phyloP scores from a whole-genome alignment of 2,329 filamentous ascomycete species.

The Diaporthe ampelina region DNA sequence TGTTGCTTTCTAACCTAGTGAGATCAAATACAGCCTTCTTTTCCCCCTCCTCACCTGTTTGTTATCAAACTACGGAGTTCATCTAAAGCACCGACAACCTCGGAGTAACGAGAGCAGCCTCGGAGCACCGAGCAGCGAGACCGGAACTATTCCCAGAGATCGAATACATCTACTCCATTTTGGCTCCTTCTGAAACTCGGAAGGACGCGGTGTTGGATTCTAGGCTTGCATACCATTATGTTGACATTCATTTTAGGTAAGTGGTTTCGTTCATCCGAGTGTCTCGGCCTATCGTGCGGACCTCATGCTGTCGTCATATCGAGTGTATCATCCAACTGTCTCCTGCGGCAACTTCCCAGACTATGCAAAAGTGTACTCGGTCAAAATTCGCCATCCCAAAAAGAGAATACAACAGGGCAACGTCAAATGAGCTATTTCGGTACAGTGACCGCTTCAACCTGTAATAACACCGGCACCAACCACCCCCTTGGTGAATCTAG shows the following conservation, averaged over 20 bases:
- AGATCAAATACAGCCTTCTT: neutral
- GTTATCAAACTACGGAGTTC: neutral
- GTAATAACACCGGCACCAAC: neutral
- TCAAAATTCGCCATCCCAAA: neutral
- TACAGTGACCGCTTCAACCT: neutral
- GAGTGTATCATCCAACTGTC: neutral
- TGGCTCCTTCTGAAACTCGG: neutral
- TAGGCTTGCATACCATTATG: neutral
- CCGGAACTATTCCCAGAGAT: neutral
- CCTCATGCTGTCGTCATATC: neutral
- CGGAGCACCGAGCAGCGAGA: neutral
- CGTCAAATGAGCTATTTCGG: neutral
- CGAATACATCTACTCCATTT: neutral
- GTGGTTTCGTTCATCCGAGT: neutral
- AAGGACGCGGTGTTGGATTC: neutral
- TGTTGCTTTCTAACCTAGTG: neutral
- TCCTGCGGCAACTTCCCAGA: neutral
- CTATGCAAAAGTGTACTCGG: neutral
- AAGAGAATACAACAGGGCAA: neutral
- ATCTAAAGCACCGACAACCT: neutral
- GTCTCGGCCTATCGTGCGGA: slow-evolving; percentile 5
- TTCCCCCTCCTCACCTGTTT: too few relatives aligned
- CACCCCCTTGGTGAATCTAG: neutral
- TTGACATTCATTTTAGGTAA: neutral
- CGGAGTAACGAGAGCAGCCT: slow-evolving; percentile 10